Percentiles rank a stretch among this genome's conserved stretches.
Conservation (phyloP, 208 protist genomes). For the Leishmania tropica region DNA sequence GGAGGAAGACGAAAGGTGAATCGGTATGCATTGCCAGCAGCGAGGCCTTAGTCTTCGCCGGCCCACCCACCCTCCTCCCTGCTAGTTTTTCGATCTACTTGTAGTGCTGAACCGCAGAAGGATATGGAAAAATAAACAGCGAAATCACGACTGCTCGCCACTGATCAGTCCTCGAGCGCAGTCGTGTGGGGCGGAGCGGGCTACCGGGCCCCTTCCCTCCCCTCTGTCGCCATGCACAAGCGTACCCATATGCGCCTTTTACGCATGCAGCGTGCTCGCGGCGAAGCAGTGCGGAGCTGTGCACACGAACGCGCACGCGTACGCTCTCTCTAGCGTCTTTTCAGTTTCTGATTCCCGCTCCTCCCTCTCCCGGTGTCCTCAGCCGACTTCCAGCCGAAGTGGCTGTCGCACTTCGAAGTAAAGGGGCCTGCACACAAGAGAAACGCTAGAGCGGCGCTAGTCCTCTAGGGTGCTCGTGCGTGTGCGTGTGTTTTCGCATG, state of each 20-base stretch:
- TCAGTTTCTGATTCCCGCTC: too few species aligned
- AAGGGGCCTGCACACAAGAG: neutral
- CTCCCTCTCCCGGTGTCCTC: neutral
- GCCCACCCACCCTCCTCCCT: too few species aligned
- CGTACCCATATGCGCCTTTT: neutral
- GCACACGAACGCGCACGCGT: neutral
- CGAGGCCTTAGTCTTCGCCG: too few species aligned
- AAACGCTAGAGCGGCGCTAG: too few species aligned
- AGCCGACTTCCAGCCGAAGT: neutral
- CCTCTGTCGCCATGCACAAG: neutral
- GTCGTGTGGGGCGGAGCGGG: too few species aligned
- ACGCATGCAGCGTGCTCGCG: neutral
- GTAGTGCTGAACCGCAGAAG: too few species aligned
- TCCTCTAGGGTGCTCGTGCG: neutral
- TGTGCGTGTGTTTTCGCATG: neutral
- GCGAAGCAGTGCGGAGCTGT: neutral
- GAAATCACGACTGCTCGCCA: too few species aligned
- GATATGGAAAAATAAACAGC: too few species aligned
- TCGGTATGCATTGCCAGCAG: too few species aligned
- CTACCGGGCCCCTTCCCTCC: neutral
- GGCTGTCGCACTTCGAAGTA: neutral
- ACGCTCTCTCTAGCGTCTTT: neutral
- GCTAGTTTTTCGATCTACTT: too few species aligned
- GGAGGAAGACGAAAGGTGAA: too few species aligned
- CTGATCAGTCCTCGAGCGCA: too few species aligned